Conservation (phyloP, 2,329 filamentous ascomycete genomes). For the Amphichorda felina region DNA sequence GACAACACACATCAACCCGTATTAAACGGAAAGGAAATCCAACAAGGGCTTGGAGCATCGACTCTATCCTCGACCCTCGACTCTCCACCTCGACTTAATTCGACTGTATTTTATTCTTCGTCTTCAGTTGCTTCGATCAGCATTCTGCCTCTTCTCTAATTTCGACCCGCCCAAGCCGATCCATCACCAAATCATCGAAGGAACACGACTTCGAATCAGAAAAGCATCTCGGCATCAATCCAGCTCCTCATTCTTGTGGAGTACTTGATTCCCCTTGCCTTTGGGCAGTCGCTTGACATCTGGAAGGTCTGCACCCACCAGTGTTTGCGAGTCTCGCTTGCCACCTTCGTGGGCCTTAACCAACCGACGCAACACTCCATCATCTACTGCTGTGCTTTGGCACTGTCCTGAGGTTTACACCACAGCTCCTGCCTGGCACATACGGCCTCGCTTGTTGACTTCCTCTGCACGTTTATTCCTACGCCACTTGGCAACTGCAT, state of each 20-base stretch:
- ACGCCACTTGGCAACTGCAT: too few relatives aligned
- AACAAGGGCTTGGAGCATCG: neutral
- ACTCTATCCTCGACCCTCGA: neutral
- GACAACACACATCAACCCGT: neutral
- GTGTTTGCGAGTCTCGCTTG: too few relatives aligned
- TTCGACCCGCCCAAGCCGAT: neutral
- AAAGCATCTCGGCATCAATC: neutral
- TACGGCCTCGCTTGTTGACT: too few relatives aligned
- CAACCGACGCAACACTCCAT: too few relatives aligned
- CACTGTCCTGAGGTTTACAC: too few relatives aligned
- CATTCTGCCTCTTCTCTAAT: neutral
- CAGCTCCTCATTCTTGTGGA: neutral
- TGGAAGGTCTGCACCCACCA: too few relatives aligned
- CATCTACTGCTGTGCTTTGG: too few relatives aligned
- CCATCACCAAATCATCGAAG: neutral
- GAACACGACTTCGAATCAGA: neutral
- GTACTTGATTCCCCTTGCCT: too few relatives aligned
- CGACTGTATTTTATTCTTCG: constrained; percentile 4
- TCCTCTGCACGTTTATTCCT: too few relatives aligned
- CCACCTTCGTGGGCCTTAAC: too few relatives aligned
- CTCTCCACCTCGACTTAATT: constrained; percentile 2
- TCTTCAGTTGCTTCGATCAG: constrained; percentile 4
- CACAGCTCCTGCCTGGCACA: too few relatives aligned
- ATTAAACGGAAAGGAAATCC: neutral
- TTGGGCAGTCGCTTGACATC: too few relatives aligned